A percentile compares a stretch with the other conserved stretches of the same genome.
Evolutionary conservation across 176 grass and related monocot species (phyloP).

Genomic region (Miscanthus lutarioriparius): DNA sequence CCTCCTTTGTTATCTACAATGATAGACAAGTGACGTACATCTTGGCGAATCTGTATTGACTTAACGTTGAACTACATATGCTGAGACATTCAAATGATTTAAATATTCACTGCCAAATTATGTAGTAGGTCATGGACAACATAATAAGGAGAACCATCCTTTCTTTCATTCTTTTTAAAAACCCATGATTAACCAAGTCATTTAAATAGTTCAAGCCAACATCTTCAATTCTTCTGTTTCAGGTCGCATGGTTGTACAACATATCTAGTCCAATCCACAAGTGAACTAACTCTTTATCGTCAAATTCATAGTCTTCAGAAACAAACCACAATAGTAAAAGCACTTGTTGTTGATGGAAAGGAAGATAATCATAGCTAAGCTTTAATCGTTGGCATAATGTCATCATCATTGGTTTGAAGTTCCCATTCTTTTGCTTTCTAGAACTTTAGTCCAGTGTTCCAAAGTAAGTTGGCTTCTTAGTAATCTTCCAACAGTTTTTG

Average conservation of each 20-base stretch:
- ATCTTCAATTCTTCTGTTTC: conserved; percentile 7
- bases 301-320: conserved; percentile 26
- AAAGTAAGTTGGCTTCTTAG: background rate
- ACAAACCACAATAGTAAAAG: conserved; percentile 33
- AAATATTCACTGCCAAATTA: conserved; percentile 23
- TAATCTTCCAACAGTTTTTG: conserved; percentile 40
- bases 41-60: background rate
- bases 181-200: background rate
- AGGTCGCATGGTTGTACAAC: background rate
- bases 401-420: background rate
- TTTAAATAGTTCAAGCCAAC: background rate
- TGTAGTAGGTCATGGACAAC: conserved; percentile 34
- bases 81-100: conserved; percentile 18
- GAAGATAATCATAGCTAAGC: conserved; percentile 37
- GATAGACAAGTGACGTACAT: conserved; percentile 39
- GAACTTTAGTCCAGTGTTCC: conserved; percentile 8
- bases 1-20: background rate
- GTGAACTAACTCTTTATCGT: background rate
- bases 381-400: conserved; percentile 41
- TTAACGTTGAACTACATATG: background rate
- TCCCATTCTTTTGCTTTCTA: conserved; percentile 27
- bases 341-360: conserved; percentile 38
- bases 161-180: background rate
- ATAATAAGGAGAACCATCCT: background rate
- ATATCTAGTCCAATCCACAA: conserved; percentile 35